Base-by-base conservation (phyloP, 176 grass and related monocot species). In the Puya raimondii region DNA sequence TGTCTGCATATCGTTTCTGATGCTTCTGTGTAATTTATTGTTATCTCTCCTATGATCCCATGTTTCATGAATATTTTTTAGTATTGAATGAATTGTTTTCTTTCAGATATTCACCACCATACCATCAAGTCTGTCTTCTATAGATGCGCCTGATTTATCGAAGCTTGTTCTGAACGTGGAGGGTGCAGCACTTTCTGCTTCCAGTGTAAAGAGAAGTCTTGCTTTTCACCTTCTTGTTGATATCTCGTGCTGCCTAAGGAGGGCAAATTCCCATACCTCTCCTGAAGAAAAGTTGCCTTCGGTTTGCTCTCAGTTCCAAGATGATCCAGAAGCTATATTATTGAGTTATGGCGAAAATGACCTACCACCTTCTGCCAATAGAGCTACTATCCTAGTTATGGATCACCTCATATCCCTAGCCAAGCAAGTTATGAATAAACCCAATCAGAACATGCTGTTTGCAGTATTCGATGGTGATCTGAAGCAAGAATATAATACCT, bases 161-260 rank as follows among this genome's bases (percentile, higher is more conserved):
- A 90, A 84, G 65, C 68, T 85, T 79, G 15, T 85, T 76, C 65
- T 81, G 52, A 18, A 56, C 50, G 66, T 80, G 61, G 65, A 80
- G 77, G 83, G 75, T 21, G 67, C 50, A 73, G 63, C 85, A 74
- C 68, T 78, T 80, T 85, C 68, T 70, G 78, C 88, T 83, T 74
- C 49, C 11, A 79, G 42, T 70, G 51, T 74, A 56, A 85, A 84
- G 67, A 79, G 33, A 82, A 68, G 61, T 65, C 72, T 66, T 26
- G 67, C 79, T 80, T 66, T 92, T 77, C 69, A 81, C 74, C 71
- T 90, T 77, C 52, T 85, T 49, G 80, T 82, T 61, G 61, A 75
- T 65, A 80, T 90, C 59, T 84, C 89, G 81, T 89, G 79, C 64
- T 65, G 67, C 18, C 66, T 78, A 23, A 85, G 83, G 11, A 65